Evolutionary conservation across 1,284 basidiomycete genomes (phyloP).

Genomic region (Irpex sp.): DNA sequence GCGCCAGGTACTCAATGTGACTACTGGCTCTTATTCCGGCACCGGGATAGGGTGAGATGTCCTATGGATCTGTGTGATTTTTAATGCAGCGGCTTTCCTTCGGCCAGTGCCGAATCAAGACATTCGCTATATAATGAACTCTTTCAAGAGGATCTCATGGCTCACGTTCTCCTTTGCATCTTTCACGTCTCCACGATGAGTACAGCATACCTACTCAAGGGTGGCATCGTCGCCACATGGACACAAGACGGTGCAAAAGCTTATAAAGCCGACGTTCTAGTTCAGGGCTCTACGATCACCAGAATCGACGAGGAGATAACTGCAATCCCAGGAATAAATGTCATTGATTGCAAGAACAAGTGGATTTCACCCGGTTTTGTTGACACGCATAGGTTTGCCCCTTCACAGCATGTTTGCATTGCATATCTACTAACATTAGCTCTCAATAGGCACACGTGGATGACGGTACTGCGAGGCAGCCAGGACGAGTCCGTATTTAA

Average conservation of each 20-base stretch:
- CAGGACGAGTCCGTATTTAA: constrained; percentile 26
- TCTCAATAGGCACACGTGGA: constrained; percentile 26
- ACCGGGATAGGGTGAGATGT: no score
- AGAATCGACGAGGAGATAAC: constrained; percentile 21
- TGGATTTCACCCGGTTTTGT: constrained; percentile 31
- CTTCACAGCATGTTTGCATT: background rate
- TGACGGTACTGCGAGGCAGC: constrained; percentile 26
- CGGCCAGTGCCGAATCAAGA: no score
- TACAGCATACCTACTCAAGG: constrained; percentile 24
- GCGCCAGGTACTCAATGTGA: no score
- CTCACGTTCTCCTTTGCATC: no score
- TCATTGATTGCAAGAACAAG: constrained; percentile 27
- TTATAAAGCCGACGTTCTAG: constrained; percentile 28
- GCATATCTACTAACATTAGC: background rate
- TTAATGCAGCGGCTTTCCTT: no score
- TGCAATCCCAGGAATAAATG: constrained; percentile 19
- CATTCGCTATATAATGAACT: no score
- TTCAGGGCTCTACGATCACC: constrained; percentile 23
- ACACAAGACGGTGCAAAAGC: constrained; percentile 19
- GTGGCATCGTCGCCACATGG: constrained; percentile 26
- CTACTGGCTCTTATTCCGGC: no score
- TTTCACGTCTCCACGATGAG: background rate
- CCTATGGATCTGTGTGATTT: no score
- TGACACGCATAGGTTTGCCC: constrained; percentile 28
- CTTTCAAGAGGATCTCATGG: no score